Percentiles rank a stretch among this genome's conserved stretches.
These are phyloP conservation scores for Cryphonectria parasitica DNA, from an alignment of 2,329 filamentous ascomycete genomes.

Conservation along the genomic window DNA sequence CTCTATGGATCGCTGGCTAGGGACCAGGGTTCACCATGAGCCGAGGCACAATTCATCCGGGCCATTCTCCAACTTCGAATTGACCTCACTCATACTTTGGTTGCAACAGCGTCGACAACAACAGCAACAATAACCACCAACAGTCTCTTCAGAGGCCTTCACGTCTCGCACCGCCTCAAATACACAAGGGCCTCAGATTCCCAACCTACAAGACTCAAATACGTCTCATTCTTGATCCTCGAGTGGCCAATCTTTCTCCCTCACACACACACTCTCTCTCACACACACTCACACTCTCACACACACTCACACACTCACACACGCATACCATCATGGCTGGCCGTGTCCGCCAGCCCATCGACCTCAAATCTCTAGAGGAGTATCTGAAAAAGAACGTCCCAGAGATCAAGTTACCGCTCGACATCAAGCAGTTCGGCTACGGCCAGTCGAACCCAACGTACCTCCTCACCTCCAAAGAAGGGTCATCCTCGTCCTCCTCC, in stretches of 20 bases:
- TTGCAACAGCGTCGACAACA: background rate
- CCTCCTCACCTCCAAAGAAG: constrained; percentile 70
- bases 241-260: background rate
- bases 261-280: no score
- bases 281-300: no score
- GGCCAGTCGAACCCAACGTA: constrained; percentile 98
- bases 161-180: background rate
- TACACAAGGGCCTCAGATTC: background rate
- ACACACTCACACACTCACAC: background rate
- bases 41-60: constrained; percentile 11
- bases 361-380: constrained; percentile 75
- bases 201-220: no score
- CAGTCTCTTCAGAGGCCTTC: background rate
- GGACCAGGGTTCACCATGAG: background rate
- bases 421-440: constrained; percentile 95
- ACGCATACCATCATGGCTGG: constrained; percentile 74
- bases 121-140: background rate
- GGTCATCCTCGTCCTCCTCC: constrained; percentile 45
- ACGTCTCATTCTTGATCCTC: background rate
- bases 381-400: constrained; percentile 82
- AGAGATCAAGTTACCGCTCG: constrained; percentile 78
- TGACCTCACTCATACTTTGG: background rate
- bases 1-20: background rate
- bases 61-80: background rate
- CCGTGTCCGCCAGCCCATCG: constrained; percentile 85